Percentiles rank a stretch among this genome's conserved stretches.
Conservation (phyloP, 2,329 filamentous ascomycete genomes). For the Coniochaeta pulveracea region DNA sequence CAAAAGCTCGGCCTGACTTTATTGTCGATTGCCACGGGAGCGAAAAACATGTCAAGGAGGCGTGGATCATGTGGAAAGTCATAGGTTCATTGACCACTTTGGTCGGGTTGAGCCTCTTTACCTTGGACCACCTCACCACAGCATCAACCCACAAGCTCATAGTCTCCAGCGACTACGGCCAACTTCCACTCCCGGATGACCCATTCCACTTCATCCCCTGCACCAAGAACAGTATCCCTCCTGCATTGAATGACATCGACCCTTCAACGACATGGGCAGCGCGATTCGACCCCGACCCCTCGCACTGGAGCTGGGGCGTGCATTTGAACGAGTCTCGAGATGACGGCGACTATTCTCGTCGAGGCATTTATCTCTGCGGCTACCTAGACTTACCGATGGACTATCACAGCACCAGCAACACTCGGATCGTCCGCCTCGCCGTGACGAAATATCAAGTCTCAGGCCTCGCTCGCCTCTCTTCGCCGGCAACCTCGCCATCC, state of each 20-base stretch:
- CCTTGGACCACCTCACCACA: too few species aligned
- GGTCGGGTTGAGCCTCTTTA: too few species aligned
- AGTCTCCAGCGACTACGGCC: too few species aligned
- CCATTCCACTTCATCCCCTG: constrained; percentile 36
- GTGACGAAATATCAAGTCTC: constrained; percentile 37
- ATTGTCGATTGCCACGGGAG: too few species aligned
- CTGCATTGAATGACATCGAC: constrained; percentile 25
- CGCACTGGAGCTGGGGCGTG: constrained; percentile 36
- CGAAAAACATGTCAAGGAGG: too few species aligned
- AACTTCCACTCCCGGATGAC: constrained; percentile 28
- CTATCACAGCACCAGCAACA: constrained; percentile 31
- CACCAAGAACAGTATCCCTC: constrained; percentile 26
- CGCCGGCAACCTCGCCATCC: too few species aligned
- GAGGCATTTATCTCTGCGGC: constrained; percentile 35
- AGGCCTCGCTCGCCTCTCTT: constrained; percentile 21
- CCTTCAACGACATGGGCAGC: constrained; percentile 25
- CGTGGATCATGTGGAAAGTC: too few species aligned
- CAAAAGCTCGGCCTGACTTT: too few species aligned
- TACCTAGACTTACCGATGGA: constrained; percentile 36
- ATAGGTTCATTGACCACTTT: too few species aligned
- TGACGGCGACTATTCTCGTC: constrained; percentile 22
- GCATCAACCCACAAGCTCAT: too few species aligned
- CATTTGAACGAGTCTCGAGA: constrained; percentile 10
- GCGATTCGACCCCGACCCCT: constrained; percentile 30
- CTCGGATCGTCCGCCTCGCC: constrained; percentile 32